These are phyloP conservation scores for Naegleria fowleri DNA, from an alignment of 208 protist genomes.

Conservation along the genomic window DNA sequence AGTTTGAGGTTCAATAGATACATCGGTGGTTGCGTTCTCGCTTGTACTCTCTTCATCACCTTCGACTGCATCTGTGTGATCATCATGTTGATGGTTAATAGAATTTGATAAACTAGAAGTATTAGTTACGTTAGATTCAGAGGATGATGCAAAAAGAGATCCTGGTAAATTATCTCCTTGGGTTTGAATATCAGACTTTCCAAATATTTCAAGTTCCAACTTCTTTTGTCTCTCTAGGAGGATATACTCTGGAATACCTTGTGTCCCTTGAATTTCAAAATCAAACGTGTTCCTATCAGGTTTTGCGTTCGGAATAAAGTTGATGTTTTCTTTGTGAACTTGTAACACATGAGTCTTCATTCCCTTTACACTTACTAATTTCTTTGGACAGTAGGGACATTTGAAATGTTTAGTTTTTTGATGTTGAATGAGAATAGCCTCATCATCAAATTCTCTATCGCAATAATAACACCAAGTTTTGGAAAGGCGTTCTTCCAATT, in stretches of 20 bases:
- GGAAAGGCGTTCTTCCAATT: background rate
- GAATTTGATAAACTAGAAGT: background rate
- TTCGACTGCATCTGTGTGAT: background rate
- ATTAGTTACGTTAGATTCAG: background rate
- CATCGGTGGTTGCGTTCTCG: background rate
- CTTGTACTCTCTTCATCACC: background rate
- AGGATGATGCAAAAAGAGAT: background rate
- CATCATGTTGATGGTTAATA: background rate
- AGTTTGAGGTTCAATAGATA: background rate
- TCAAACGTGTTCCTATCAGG: background rate
- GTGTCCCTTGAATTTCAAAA: background rate
- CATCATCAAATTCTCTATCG: conserved; percentile 26
- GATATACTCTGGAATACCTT: conserved; percentile 1
- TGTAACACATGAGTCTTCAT: background rate
- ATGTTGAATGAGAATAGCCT: conserved; percentile 5
- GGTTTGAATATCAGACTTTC: background rate
- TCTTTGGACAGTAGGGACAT: background rate
- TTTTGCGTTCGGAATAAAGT: background rate
- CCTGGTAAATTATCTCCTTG: background rate
- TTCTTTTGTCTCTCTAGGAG: background rate
- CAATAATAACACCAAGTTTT: conserved; percentile 24
- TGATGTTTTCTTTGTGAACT: conserved; percentile 9
- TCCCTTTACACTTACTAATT: background rate
- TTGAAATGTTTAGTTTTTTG: conserved; percentile 26
- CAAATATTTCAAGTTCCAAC: background rate